Evolutionary conservation across 352 stramenopile genomes (phyloP), one percentile per base, ranked within the genome.

Genomic region (Globisporangium alternatum): DNA sequence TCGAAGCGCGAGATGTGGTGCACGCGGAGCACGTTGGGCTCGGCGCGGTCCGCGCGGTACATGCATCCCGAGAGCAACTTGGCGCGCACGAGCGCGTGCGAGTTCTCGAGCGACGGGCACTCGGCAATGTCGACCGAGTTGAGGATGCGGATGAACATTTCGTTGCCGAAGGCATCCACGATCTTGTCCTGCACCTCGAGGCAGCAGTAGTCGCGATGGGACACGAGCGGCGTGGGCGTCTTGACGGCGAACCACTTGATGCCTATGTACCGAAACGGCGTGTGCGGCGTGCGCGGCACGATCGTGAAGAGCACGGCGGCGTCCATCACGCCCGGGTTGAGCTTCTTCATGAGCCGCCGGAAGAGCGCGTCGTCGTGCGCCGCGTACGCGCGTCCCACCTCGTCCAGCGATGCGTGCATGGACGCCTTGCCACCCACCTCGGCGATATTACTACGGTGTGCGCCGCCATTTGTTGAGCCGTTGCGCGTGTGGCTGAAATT

Each of bases 181-280:
- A 96, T 92, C 70, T 90, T 89, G 74, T 96, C 87, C 68, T 91
- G 81, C 33, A 93, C 83, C 55, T 96, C 87, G 25, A 96, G 79
- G 44, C 76, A 89, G 77, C 85, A 96, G 61, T 91, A 96, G 73
- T 96, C 87, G 44, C 87, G 83, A 53, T 91, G 83, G 17, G 85
- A 89, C 21, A 94, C 84, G 48, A 93, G 82, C 57, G 83, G 84
- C 54, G 81, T 93, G 17, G 85, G 79, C 48, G 86, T 92, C 63
- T 91, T 91, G 67, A 94, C 75, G 12, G 82, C 85, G 64, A 90
- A 94, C 87, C 87, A 96, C 70, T 94, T 93, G 72, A 96, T 83
- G 49, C 87, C 87, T 56, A 96, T 91, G 69, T 96, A 96, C 22
- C 85, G 77, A 64, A 83, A 94, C 2, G 87, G 87, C 45, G 81